Percentiles rank a stretch among this genome's conserved stretches.
Conservation (phyloP, 495 filamentous ascomycete species). For the Xylaria nigripes region DNA sequence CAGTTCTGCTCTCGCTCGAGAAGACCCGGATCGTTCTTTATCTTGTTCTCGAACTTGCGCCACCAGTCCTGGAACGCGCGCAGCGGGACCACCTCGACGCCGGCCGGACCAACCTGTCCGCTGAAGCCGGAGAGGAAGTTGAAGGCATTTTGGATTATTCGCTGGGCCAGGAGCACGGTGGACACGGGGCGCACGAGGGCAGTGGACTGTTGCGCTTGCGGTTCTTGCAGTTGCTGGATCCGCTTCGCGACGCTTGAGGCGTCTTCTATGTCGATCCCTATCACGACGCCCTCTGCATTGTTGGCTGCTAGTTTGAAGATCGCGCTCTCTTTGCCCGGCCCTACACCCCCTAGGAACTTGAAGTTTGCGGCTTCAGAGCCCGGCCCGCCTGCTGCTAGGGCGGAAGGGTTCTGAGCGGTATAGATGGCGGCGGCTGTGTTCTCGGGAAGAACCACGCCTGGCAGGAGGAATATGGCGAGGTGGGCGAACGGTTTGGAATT, state of each 20-base stretch:
- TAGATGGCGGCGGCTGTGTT: slow-evolving; percentile 84
- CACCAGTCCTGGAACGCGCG: slow-evolving; percentile 95
- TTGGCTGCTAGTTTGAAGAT: slow-evolving; percentile 59
- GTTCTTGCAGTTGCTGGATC: slow-evolving; percentile 48
- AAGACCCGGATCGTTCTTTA: slow-evolving; percentile 81
- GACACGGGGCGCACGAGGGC: background rate
- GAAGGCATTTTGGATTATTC: slow-evolving; percentile 95
- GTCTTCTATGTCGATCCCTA: slow-evolving; percentile 81
- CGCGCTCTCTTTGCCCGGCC: slow-evolving; percentile 77
- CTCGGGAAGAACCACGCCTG: slow-evolving; percentile 62
- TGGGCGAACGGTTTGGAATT: slow-evolving; percentile 53
- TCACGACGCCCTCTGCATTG: slow-evolving; percentile 38
- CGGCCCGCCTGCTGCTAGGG: slow-evolving; percentile 10
- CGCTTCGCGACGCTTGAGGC: slow-evolving; percentile 59
- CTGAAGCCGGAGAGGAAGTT: slow-evolving; percentile 92
- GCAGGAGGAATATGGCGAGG: slow-evolving; percentile 83
- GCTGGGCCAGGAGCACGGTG: slow-evolving; percentile 74
- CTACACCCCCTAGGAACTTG: slow-evolving; percentile 79
- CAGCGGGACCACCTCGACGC: slow-evolving; percentile 77
- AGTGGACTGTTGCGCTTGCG: slow-evolving; percentile 19
- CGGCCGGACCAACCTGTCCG: slow-evolving; percentile 38
- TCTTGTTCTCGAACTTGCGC: slow-evolving; percentile 85
- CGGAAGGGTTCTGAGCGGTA: slow-evolving; percentile 45
- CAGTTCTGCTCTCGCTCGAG: slow-evolving; percentile 68
- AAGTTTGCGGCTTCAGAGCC: slow-evolving; percentile 43